Evolutionary conservation across 2,329 filamentous ascomycete genomes (phyloP), one percentile per base, ranked within the genome.

Genomic region (Alternaria longipes): DNA sequence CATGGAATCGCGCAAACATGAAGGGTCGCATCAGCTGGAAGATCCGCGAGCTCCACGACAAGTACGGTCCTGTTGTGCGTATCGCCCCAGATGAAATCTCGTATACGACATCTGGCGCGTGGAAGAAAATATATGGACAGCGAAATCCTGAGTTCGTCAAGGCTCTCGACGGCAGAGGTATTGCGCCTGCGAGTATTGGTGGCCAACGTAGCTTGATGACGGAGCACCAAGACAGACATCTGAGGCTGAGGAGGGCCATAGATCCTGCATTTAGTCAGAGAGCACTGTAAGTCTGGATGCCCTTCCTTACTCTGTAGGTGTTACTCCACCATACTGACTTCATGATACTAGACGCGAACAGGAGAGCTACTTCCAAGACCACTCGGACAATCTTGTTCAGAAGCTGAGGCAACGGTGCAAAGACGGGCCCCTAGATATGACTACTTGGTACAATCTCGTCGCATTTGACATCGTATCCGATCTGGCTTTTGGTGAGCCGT

Each of bases 121-220:
- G 58, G 58, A 56, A 56, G 32, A 53, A 60, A 18, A 57, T 53
- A 32, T 57, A 60, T 3, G 54, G 58, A 51, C 58, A 60, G 71
- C 51, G 50, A 12, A 55, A 55, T 8, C 56, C 56, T 7, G 56
- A 59, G 14, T 59, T 59, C 9, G 51, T 59, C 12, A 59, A 59
- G 30, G 50, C 50, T 22, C 56, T 59, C 9, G 56, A 59, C 22
- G 56, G 56, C 8, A 59, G 56, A 28, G 56, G 56, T 4, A 59
- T 59, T 24, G 56, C 56, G 36, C 56, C 56, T 20, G 42, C 50
- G 16, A 59, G 56, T 45, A 59, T 59, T 14, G 56, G 56, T 12
- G 56, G 56, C 26, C 56, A 59, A 41, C 56, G 56, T 18, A 59
- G 56, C 34, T 49, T 59, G 36, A 59, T 59, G 56, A 59, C 56